Evolutionary conservation across 2,329 filamentous ascomycete genomes (phyloP), one percentile per base, ranked within the genome.

Genomic region (Fusarium pseudograminearum): DNA sequence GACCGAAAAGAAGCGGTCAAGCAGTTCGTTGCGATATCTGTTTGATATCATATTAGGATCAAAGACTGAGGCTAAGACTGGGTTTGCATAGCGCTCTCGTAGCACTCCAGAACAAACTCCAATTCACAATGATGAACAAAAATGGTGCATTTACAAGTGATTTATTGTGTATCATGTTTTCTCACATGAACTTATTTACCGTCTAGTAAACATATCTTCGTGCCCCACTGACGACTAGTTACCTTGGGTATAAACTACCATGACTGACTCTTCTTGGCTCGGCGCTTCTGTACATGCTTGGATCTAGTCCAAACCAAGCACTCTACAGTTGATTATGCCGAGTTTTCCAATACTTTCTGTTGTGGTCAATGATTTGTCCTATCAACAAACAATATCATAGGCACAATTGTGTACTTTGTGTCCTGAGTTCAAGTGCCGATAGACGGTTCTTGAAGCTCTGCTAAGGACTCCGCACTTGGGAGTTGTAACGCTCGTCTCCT

Each of bases 41-140:
- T 18, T 64, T 48, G 50, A 64, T 62, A 50, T 59, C 36, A 26
- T 42, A 52, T 47, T 48, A 44, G 50, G 65, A 46, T 46, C 31
- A 30, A 58, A 26, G 55, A 26, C 56, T 26, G 36, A 57, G 50
- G 44, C 56, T 40, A 47, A 41, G 33, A 40, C 26, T 42, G 42
- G 52, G 48, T 55, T 61, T 46, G 51, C n/a, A 57, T 44, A 56
- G 50, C 58, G 36, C 47, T 46, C 26, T 31, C 24, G 33, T 56
- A 63, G 69, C 48, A 42, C 54, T 60, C 52, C 54, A 58, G 55
- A 70, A 59, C 68, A 59, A 69, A 72, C 71, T 74, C 71, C 73
- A 73, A 74, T 75, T 65, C 71, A 75, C 33, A 70, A 63, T n/a
- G 59, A 71, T 44, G 22, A 65, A 55, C n/a, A 51, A 31, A 30